Evolutionary conservation across 306 rosid species (phyloP).

Genomic region (Lithocarpus polystachyus): DNA sequence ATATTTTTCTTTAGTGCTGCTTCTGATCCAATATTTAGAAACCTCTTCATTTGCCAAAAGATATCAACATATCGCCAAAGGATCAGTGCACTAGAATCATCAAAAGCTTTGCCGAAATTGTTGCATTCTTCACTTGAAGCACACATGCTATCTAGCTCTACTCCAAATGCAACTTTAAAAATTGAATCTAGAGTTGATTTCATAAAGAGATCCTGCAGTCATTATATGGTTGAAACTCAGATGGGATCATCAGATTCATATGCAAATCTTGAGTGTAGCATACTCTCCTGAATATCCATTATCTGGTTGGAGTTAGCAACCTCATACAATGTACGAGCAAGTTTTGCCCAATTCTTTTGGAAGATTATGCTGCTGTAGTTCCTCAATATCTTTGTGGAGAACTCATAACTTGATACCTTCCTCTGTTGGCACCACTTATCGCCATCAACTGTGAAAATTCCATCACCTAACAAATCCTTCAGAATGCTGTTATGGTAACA

Average conservation of each 20-base stretch:
- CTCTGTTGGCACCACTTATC: conserved; percentile 82
- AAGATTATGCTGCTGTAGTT: conserved; percentile 57
- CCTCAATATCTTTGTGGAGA: conserved; percentile 64
- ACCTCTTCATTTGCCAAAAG: conserved; percentile 68
- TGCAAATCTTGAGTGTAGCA: too few relatives aligned
- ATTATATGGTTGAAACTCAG: too few relatives aligned
- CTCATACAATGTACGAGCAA: conserved; percentile 55
- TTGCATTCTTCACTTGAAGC: conserved; percentile 72
- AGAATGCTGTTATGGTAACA: conserved; percentile 49
- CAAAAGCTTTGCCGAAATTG: conserved; percentile 54
- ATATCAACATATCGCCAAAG: conserved; percentile 61
- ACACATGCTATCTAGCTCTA: conserved; percentile 72
- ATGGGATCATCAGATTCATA: too few relatives aligned
- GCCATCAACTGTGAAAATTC: conserved; percentile 79
- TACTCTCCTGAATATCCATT: conserved; percentile 61
- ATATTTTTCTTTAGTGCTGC: conserved; percentile 39
- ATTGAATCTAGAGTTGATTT: conserved; percentile 66
- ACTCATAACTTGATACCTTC: conserved; percentile 64
- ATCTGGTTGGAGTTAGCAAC: conserved; percentile 36
- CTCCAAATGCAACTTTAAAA: conserved; percentile 78
- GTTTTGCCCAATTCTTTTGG: conserved; percentile 58
- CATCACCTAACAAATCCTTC: conserved; percentile 84
- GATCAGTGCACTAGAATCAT: conserved; percentile 52
- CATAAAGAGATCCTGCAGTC: conserved; percentile 51
- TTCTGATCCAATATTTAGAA: conserved; percentile 69